These are phyloP conservation scores for Nematocida sp. DNA, from an alignment of 371 early-diverging fungal genomes.

Conservation along the genomic window DNA sequence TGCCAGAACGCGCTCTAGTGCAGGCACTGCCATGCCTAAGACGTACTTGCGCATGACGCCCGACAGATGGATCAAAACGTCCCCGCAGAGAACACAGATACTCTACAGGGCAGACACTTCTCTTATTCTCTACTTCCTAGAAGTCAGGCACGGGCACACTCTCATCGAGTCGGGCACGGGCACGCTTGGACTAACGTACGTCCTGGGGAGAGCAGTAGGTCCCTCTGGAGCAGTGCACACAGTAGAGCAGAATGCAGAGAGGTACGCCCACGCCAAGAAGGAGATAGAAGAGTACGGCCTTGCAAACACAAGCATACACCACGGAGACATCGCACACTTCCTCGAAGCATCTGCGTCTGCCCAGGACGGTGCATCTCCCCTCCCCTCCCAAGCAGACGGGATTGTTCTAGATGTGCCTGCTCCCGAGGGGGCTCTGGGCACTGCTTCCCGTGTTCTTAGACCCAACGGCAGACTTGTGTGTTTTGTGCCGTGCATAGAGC, in stretches of 20 bases:
- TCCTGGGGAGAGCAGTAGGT: conserved; percentile 23
- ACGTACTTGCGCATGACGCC: not conserved
- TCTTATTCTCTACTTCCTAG: conserved; percentile 36
- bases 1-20: not conserved
- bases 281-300: conserved; percentile 1
- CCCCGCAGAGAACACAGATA: conserved; percentile 48
- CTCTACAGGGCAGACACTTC: conserved; percentile 50
- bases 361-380: not conserved
- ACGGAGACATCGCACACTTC: conserved; percentile 22
- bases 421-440: conserved; percentile 19
- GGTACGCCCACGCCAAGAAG: conserved; percentile 25
- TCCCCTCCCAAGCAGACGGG: conserved; percentile 5
- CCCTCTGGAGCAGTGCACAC: conserved; percentile 34
- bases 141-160: not conserved
- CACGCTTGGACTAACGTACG: conserved; percentile 48
- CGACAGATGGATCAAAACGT: conserved; percentile 42
- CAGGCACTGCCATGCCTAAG: not conserved
- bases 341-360: not conserved
- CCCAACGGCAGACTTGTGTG: conserved; percentile 16
- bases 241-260: conserved; percentile 40
- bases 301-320: conserved; percentile 27
- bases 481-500: conserved; percentile 55
- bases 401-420: conserved; percentile 51
- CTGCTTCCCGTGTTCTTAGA: not conserved
- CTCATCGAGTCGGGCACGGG: conserved; percentile 57